A percentile compares a stretch with the other conserved stretches of the same genome.
Evolutionary conservation across 176 grass and related monocot species (phyloP).

Genomic region (Echinochloa phyllopogon): DNA sequence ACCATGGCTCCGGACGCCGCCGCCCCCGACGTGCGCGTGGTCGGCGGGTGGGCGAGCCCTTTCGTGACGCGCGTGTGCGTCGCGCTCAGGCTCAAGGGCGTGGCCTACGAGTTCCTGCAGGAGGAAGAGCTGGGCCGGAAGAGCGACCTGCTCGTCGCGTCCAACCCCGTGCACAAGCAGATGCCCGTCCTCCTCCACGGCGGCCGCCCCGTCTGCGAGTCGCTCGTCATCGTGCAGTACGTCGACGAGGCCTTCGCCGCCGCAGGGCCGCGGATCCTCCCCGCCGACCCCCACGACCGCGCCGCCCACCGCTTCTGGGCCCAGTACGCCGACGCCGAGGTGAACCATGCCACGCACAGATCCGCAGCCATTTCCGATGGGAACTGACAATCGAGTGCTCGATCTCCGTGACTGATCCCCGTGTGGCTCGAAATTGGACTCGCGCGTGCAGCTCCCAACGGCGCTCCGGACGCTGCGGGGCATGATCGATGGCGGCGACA

Average conservation of each 20-base stretch:
- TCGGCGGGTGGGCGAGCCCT: conserved; percentile 43
- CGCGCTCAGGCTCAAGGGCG: conserved; percentile 39
- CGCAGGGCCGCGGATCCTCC: conserved; percentile 19
- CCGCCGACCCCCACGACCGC: conserved; percentile 44
- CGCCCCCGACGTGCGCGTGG: conserved; percentile 7
- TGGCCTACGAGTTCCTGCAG: conserved; percentile 43
- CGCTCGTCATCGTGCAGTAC: conserved; percentile 44
- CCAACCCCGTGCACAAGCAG: conserved; percentile 52
- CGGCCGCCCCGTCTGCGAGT: conserved; percentile 36
- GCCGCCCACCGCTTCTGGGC: conserved; percentile 47
- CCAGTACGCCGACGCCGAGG: conserved; percentile 32
- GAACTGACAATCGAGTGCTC: background rate
- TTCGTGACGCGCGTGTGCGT: conserved; percentile 31
- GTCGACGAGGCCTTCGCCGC: conserved; percentile 40
- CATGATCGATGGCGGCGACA: conserved; percentile 16
- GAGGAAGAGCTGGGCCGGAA: conserved; percentile 42
- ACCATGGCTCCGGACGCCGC: background rate
- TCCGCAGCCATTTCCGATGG: background rate
- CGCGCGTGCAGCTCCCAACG: conserved; percentile 16
- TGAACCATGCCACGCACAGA: background rate
- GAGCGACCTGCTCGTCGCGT: conserved; percentile 38
- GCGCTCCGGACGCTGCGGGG: background rate
- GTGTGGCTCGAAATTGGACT: no score
- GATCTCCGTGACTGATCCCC: background rate
- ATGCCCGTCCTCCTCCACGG: conserved; percentile 50